A percentile compares a stretch with the other conserved stretches of the same genome.
Conservation (phyloP, 345 rosid genomes). For the Barbarea vulgaris region DNA sequence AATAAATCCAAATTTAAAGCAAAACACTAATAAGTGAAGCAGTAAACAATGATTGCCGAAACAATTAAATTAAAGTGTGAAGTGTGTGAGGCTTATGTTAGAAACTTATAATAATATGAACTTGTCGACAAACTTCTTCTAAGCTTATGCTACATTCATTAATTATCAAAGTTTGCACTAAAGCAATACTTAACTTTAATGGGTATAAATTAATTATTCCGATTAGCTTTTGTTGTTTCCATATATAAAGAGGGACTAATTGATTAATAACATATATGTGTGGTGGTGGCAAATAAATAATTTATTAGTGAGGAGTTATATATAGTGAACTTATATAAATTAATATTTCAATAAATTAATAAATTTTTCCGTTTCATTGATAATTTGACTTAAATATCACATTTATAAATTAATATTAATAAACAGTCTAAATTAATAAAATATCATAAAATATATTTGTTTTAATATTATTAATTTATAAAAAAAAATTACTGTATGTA, state of each 20-base stretch:
- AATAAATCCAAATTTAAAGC: slow-evolving; percentile 33
- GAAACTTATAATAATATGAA: slow-evolving; percentile 12
- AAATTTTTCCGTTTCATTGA: no score
- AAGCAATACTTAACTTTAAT: neutral
- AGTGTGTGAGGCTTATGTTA: slow-evolving; percentile 16
- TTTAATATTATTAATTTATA: no score
- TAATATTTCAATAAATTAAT: no score
- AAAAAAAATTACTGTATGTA: no score
- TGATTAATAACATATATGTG: neutral
- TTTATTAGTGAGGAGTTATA: neutral
- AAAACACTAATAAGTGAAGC: slow-evolving; percentile 33
- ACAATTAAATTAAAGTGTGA: slow-evolving; percentile 27
- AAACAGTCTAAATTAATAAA: no score
- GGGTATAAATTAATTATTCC: neutral
- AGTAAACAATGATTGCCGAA: slow-evolving; percentile 28
- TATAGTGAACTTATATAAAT: no score
- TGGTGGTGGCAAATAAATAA: neutral
- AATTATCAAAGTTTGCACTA: slow-evolving; percentile 25
- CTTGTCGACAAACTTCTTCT: slow-evolving; percentile 33
- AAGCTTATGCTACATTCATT: slow-evolving; percentile 22
- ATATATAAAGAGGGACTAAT: neutral
- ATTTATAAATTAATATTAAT: no score
- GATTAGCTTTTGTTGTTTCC: neutral
- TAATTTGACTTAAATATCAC: no score
- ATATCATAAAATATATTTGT: no score